Evolutionary conservation across 495 filamentous ascomycete genomes (phyloP), one percentile per base, ranked within the genome.

Genomic region (Beverwykella pulmonaria): DNA sequence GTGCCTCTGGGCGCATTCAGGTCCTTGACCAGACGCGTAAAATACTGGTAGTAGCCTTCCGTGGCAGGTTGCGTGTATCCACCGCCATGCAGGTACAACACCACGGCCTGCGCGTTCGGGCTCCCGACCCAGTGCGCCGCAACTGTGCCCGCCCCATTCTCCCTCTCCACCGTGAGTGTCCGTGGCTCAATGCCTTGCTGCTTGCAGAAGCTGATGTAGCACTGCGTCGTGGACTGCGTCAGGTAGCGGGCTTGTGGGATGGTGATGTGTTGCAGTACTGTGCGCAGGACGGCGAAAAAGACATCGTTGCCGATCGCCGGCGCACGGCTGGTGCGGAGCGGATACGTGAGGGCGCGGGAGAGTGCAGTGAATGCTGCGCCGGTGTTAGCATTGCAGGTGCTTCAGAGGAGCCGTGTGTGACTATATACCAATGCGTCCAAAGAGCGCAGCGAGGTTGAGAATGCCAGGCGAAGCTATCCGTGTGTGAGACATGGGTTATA

Each of bases 51-150:
- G 39, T 65, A 36, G 10, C 41, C 61, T 1, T 12, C 19, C 0
- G 52, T 53, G 7, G 22, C 20, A n/a, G 52, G 34, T 41, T 65
- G 61, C 10, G 61, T 65, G 44, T 65, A 65, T 5, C 61, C 61
- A 9, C 61, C 61, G 12, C 61, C 61, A 23, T 65, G 61, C 19
- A 58, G 27, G 22, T 50, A 65, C 1, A 65, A 26, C 15, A 57
- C 44, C 10, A 65, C 61, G 20, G 47, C 23, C 7, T 58, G 39
- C 12, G 61, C 61, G 29, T 65, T 25, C 14, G 36, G 26, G 17
- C 14, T 25, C 15, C 61, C 61, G 9, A 65, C 58, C 61, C 61
- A 65, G 20, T 65, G 53, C 12, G 34, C 26, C 50, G 29, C 32
- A 3, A 44, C 12, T 32, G 8, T 10, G 1, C 17, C 50, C 48